Conservation (phyloP, 768 basidiomycete genomes). For the Ramaria rubella region DNA sequence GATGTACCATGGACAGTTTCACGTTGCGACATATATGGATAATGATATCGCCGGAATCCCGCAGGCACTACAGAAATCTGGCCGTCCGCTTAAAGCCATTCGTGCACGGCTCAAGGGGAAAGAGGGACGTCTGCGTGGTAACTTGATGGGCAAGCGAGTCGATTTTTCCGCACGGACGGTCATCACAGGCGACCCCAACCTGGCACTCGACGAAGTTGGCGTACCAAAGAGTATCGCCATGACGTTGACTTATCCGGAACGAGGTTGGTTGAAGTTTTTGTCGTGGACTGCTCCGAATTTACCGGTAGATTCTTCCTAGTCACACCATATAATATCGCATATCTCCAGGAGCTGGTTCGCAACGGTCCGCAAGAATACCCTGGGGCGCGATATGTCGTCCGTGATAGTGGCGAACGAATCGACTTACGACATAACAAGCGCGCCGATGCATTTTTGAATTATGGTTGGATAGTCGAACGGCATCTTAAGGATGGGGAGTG, state of each 20-base stretch:
- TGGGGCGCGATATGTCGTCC: conserved; percentile 92
- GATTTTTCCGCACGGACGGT: conserved; percentile 99
- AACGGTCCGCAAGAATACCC: conserved; percentile 95
- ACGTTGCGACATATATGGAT: conserved; percentile 99
- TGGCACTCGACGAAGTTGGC: conserved; percentile 94
- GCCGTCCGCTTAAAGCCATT: conserved; percentile 96
- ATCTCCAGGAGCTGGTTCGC: conserved; percentile 89
- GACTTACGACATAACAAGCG: conserved; percentile 96
- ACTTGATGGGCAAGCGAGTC: conserved; percentile 99
- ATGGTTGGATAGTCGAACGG: conserved; percentile 97
- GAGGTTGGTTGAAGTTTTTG: conserved; percentile 45
- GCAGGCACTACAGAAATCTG: conserved; percentile 94
- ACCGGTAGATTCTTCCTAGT: conserved; percentile 40
- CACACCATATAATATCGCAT: conserved; percentile 93
- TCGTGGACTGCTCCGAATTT: conserved; percentile 11
- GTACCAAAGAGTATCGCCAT: conserved; percentile 94
- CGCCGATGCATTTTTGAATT: conserved; percentile 90
- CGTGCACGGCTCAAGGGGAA: conserved; percentile 98
- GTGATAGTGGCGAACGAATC: conserved; percentile 95
- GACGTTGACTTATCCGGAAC: conserved; percentile 95
- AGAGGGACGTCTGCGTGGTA: conserved; percentile 95
- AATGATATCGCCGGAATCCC: conserved; percentile 98
- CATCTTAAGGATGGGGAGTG: conserved; percentile 98
- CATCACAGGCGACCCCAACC: conserved; percentile 97
- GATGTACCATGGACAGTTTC: conserved; percentile 53